These are phyloP conservation scores for Helianthus annuus DNA, from an alignment of 129 eudicot species.

Conservation along the genomic window HanXRQr2.0-SUNRISE NC_035442.2:179915469-179915968, in stretches of 20 bases:
- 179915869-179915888: background rate
- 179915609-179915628: no score
- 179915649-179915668: background rate
- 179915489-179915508: no score
- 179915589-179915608: no score
- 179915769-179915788: conserved; percentile 69
- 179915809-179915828: background rate
- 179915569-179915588: no score
- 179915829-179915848: background rate
- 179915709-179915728: background rate
- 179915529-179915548: no score
- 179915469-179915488: no score
- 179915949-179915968: no score
- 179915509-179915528: no score
- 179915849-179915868: background rate
- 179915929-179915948: no score
- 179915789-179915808: conserved; percentile 62
- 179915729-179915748: background rate
- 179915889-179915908: no score
- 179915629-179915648: background rate
- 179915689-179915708: background rate
- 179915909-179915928: no score
- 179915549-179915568: no score
- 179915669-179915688: conserved; percentile 8
- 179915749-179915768: conserved; percentile 26